These are phyloP conservation scores for Parsonsia alboflavescens DNA, from an alignment of 257 asterid genomes.

Conservation along the genomic window DNA sequence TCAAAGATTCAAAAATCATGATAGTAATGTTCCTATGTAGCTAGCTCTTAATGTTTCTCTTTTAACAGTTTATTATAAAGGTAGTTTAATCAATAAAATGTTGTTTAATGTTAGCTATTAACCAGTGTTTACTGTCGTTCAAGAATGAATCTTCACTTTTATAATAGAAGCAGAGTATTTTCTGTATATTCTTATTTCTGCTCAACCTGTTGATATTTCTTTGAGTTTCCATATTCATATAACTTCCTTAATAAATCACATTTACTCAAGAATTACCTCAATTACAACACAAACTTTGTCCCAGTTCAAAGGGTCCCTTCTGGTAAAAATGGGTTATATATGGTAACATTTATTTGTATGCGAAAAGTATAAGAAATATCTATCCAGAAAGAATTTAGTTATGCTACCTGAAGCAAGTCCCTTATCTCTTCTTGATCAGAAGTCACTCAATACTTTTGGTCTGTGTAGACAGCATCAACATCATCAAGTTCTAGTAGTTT, in stretches of 20 bases:
- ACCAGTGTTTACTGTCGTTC: no score
- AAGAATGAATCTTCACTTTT: no score
- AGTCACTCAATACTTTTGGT: slow-evolving; percentile 43
- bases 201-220: not conserved
- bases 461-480: slow-evolving; percentile 86
- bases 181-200: not conserved
- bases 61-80: no score
- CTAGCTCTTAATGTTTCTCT: not conserved
- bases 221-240: no score
- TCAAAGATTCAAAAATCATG: not conserved
- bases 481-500: slow-evolving; percentile 90
- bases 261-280: not conserved
- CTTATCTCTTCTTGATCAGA: not conserved
- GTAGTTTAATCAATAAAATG: no score
- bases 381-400: not conserved
- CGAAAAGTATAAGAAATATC: not conserved
- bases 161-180: no score
- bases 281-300: not conserved
- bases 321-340: not conserved
- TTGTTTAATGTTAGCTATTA: no score
- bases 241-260: not conserved
- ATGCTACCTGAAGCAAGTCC: not conserved
- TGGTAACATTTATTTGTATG: not conserved
- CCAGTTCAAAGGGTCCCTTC: not conserved
- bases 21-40: not conserved